A percentile compares a stretch with the other conserved stretches of the same genome.
Conservation (phyloP, 1,284 basidiomycete species). For the Trichosporon coremiiforme region DNA sequence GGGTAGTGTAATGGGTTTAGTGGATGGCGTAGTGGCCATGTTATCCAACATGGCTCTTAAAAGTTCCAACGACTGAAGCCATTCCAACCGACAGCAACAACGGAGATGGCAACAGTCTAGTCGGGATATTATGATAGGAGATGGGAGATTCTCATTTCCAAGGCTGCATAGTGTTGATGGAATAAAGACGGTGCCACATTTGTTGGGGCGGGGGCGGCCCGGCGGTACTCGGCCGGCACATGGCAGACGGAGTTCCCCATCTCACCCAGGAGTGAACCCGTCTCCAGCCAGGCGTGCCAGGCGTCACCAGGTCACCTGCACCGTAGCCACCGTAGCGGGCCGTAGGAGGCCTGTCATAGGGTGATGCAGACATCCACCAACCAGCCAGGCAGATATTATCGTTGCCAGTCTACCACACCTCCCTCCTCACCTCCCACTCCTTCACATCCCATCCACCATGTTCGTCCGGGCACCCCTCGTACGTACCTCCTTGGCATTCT, state of each 20-base stretch:
- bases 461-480: conserved; percentile 43
- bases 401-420: conserved; percentile 1
- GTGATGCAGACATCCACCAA: not conserved
- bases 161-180: not conserved
- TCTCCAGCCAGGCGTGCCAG: not conserved
- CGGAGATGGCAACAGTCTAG: not conserved
- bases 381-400: not conserved
- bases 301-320: not conserved
- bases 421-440: conserved; percentile 17
- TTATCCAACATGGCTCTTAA: not conserved
- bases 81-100: not conserved
- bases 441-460: conserved; percentile 31
- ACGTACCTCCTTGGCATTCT: conserved; percentile 24
- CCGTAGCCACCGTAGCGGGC: not conserved
- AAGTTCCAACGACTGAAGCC: not conserved
- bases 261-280: not conserved
- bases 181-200: conserved; percentile 22
- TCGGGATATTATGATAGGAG: not conserved
- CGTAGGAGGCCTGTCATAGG: not conserved
- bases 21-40: not conserved
- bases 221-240: conserved; percentile 27
- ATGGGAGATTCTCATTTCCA: conserved; percentile 6
- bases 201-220: conserved; percentile 21
- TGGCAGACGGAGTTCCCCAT: conserved; percentile 18
- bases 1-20: not conserved